Percentiles rank a stretch among this genome's conserved stretches.
Conservation (phyloP, 768 basidiomycete genomes). For the Suillus subluteus region DNA sequence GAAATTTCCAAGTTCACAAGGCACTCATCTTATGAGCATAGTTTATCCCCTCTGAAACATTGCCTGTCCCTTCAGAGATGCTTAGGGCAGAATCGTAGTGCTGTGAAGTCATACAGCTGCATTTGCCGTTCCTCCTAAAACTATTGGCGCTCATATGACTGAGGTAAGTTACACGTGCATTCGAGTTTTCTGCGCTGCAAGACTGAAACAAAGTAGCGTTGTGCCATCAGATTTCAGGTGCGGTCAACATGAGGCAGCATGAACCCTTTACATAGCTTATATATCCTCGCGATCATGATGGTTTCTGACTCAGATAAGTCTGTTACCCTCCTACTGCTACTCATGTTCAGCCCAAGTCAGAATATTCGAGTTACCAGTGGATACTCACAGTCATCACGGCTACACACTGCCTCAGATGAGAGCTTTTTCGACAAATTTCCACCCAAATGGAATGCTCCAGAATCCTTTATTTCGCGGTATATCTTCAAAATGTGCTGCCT, state of each 20-base stretch:
- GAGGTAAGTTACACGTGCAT: background rate
- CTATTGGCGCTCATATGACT: background rate
- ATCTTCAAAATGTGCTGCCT: background rate
- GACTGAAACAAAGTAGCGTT: background rate
- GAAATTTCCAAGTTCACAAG: background rate
- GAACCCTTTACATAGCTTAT: background rate
- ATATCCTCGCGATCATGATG: background rate
- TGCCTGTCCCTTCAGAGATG: background rate
- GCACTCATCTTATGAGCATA: background rate
- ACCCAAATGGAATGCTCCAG: background rate
- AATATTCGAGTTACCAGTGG: background rate
- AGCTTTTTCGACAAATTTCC: background rate
- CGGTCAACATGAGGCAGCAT: background rate
- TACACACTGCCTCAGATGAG: background rate
- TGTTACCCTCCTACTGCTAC: background rate
- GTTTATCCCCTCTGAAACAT: background rate
- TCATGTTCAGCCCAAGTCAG: background rate
- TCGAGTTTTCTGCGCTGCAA: background rate
- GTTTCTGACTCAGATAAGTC: background rate
- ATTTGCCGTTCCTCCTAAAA: background rate
- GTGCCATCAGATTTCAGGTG: background rate
- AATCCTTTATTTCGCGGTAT: background rate
- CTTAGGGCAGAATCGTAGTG: background rate
- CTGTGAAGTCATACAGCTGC: background rate
- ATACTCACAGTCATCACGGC: background rate